Evolutionary conservation across 768 basidiomycete species (phyloP), one percentile per base, ranked within the genome.

Genomic region (Lanmaoa rubissima): DNA sequence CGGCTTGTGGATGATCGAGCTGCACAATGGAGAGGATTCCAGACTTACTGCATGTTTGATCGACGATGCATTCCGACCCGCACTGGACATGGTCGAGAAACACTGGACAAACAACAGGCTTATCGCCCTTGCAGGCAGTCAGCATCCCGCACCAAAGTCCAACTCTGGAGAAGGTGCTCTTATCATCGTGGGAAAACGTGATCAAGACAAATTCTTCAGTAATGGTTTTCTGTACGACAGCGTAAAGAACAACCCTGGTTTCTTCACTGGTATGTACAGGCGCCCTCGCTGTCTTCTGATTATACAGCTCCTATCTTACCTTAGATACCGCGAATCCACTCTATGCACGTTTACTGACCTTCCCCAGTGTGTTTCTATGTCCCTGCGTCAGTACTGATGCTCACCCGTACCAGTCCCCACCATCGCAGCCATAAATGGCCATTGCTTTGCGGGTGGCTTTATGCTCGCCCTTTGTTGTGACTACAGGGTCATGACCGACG

Each of bases 161-260:
- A 49, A 31, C 19, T 26, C 76, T 8, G 87, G 83, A 32, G 78
- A 78, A 49, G 91, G 90, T 38, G 85, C 88, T 4, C 71, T 94
- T 32, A 85, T 93, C 57, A 86, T 94, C 51, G 85, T 89, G 8
- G 91, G 92, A 4, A 83, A 82, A 57, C 79, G 77, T 59, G 78
- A 79, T 58, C 91, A 94, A 69, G 84, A 92, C 70, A 94, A 92
- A 71, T 94, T 92, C 78, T 94, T 94, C 72, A 90, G 88, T 73
- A 93, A 92, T 61, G 91, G 90, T 1, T 81, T 93, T 58, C 84
- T 88, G 66, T 86, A 82, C 59, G 77, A 75, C 4, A 81, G 75
- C 39, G 73, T 81, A 8, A 66, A 75, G 32, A 69, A 73, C 32
- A 78, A 90, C 60, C 77, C 80, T 11, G 78, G 77, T 57, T 92